phyloP scores from a whole-genome alignment of 1,284 basidiomycete genomes.

The Naganishia albida region DNA sequence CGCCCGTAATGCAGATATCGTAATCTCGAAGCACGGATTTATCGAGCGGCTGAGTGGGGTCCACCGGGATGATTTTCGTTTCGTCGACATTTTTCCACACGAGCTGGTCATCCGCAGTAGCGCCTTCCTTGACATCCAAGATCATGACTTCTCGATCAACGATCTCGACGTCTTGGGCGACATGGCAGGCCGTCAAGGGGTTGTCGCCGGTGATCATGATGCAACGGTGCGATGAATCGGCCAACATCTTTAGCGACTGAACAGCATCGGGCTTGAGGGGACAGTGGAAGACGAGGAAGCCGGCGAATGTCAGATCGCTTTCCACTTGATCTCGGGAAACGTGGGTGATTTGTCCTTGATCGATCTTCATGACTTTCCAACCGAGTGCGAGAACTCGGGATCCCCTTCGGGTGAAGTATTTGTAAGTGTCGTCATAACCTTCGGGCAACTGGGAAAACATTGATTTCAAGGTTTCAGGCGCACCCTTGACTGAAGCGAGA shows the following conservation, averaged over 20 bases:
- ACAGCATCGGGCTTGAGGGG: slow-evolving; percentile 92
- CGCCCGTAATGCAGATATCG: slow-evolving; percentile 91
- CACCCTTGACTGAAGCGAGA: slow-evolving; percentile 78
- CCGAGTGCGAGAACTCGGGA: slow-evolving; percentile 88
- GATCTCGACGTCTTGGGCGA: slow-evolving; percentile 91
- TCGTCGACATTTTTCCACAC: slow-evolving; percentile 93
- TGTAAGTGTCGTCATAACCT: slow-evolving; percentile 87
- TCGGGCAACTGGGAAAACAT: slow-evolving; percentile 76
- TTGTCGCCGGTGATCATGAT: slow-evolving; percentile 98
- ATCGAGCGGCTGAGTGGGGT: slow-evolving; percentile 76
- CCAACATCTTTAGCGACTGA: slow-evolving; percentile 83
- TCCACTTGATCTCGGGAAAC: slow-evolving; percentile 77
- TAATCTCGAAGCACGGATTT: slow-evolving; percentile 73
- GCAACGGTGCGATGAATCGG: slow-evolving; percentile 90
- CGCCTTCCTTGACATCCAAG: slow-evolving; percentile 80
- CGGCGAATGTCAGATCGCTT: slow-evolving; percentile 72
- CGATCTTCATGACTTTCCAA: slow-evolving; percentile 72
- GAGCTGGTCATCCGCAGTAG: slow-evolving; percentile 70
- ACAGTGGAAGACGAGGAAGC: slow-evolving; percentile 95
- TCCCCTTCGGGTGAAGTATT: slow-evolving; percentile 85
- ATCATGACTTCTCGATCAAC: slow-evolving; percentile 90
- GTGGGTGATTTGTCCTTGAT: slow-evolving; percentile 85
- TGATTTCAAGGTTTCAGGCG: slow-evolving; percentile 85
- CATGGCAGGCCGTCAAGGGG: slow-evolving; percentile 89
- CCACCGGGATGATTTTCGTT: slow-evolving; percentile 75